Evolutionary conservation across 1,284 basidiomycete genomes (phyloP).

Genomic region (Gastroboletus turbinatus): DNA sequence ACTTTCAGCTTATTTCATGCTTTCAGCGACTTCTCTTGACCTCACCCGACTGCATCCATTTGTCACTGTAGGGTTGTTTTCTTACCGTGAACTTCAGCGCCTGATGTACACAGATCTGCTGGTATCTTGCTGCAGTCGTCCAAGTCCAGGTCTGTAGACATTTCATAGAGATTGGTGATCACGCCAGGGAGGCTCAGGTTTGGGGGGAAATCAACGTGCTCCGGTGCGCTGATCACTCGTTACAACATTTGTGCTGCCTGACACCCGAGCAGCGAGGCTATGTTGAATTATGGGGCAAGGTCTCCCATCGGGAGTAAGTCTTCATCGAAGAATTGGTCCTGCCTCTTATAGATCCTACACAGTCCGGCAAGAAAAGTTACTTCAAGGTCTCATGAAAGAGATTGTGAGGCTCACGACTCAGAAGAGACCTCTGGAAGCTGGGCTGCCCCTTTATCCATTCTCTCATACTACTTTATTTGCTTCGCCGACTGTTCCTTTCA

Average conservation of each 20-base stretch:
- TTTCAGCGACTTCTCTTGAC: constrained; percentile 75
- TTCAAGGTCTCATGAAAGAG: constrained; percentile 82
- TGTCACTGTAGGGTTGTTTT: constrained; percentile 56
- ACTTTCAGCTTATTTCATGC: constrained; percentile 66
- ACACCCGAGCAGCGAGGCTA: constrained; percentile 57
- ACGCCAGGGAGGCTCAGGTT: constrained; percentile 64
- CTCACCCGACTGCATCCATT: constrained; percentile 79
- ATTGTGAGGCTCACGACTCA: constrained; percentile 80
- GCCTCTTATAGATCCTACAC: constrained; percentile 18
- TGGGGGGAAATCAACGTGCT: constrained; percentile 85
- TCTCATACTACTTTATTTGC: constrained; percentile 66
- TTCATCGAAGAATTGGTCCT: neutral
- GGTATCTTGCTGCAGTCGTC: constrained; percentile 83
- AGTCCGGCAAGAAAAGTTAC: constrained; percentile 76
- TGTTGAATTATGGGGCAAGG: constrained; percentile 72
- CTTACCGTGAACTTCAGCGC: constrained; percentile 5
- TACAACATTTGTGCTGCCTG: constrained; percentile 6
- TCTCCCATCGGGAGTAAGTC: constrained; percentile 80
- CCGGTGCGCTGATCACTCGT: constrained; percentile 44
- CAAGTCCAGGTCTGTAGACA: constrained; percentile 82
- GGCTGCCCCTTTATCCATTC: constrained; percentile 76
- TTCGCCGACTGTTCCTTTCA: constrained; percentile 30
- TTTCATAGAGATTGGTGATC: constrained; percentile 74
- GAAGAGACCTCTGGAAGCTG: constrained; percentile 72
- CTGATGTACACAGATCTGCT: constrained; percentile 64